Base-by-base conservation (phyloP, 345 rosid genomes). In the Eucalyptus sideroxylon region DNA sequence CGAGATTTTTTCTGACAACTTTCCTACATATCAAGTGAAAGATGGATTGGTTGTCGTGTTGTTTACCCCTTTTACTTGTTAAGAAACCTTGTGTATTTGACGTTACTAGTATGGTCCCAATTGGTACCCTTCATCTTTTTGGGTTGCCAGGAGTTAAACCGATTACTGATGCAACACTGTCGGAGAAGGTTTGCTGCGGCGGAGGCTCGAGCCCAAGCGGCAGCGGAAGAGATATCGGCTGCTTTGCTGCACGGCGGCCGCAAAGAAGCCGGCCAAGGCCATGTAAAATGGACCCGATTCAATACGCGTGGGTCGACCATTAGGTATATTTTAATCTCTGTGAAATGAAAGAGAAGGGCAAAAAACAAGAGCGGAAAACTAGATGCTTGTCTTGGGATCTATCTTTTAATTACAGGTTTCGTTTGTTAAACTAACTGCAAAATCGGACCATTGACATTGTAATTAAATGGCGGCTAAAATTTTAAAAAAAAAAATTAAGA, bases 201-300 rank as follows among this genome's bases (percentile, higher is more conserved):
- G 30, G 47, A 21, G 85, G 85, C 85, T 40, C 5, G 47, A 23
- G 47, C 30, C 47, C 0, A 6, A 77, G 85, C 15, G 1, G 13
- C 14, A 14, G 85, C 16, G 0, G 2, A n/a, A 67, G 40, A 31
- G 23, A 16, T 9, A 67, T 16, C 21, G 1, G 42, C 40, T 16
- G 42, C 40, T 67, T 67, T 67, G 42, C 42, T n/a, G 40, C 4
- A 26, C 4, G 11, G 17, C 44, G 26, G 81, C 44, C 13, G 44
- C 24, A 7, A 19, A 56, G 62, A 34, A 72, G 82, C 44, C 23
- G 44, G 30, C 16, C 30, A 11, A 4, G 30, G 47, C 30, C 9
- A 7, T 2, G 27, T 23, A 77, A 72, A 77, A 40, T 14, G 16
- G 85, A 40, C 45, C 1, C 1, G 47, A 23, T 40, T 77, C 85